phyloP scores from a whole-genome alignment of 176 grass and related monocot species.

The Bromus sterilis region DNA sequence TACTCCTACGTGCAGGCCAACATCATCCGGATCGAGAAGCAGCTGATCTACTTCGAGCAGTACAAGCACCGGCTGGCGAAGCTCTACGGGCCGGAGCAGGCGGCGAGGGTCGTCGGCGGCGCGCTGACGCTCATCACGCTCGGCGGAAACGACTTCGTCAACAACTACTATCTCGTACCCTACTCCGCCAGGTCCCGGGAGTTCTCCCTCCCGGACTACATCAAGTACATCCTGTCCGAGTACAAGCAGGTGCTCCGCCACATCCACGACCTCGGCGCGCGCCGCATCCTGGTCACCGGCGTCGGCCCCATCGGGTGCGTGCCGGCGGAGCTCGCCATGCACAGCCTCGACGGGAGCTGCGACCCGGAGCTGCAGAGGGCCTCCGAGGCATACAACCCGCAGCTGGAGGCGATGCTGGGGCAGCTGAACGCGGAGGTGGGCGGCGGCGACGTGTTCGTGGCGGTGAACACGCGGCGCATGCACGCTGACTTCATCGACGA shows the following conservation, averaged over 20 bases:
- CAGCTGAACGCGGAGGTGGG: slow-evolving; percentile 44
- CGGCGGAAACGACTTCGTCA: slow-evolving; percentile 96
- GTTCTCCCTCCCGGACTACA: slow-evolving; percentile 73
- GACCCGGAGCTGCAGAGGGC: slow-evolving; percentile 73
- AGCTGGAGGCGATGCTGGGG: slow-evolving; percentile 17
- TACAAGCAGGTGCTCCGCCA: slow-evolving; percentile 54
- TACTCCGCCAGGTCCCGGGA: slow-evolving; percentile 64
- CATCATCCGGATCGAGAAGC: slow-evolving; percentile 75
- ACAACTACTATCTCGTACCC: slow-evolving; percentile 98
- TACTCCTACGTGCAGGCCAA: slow-evolving; percentile 36
- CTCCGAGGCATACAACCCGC: slow-evolving; percentile 66
- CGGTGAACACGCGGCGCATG: slow-evolving; percentile 46
- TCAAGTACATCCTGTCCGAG: slow-evolving; percentile 62
- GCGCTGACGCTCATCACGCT: slow-evolving; percentile 67
- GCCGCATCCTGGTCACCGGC: slow-evolving; percentile 69
- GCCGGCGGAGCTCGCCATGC: slow-evolving; percentile 67
- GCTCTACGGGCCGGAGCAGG: slow-evolving; percentile 27
- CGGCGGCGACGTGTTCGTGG: slow-evolving; percentile 30
- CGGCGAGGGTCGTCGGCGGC: slow-evolving; percentile 26
- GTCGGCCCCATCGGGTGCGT: slow-evolving; percentile 80
- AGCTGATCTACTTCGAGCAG: slow-evolving; percentile 70
- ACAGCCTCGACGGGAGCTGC: slow-evolving; percentile 59
- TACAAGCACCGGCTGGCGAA: slow-evolving; percentile 57
- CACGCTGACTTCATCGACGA: slow-evolving; percentile 69
- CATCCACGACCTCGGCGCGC: slow-evolving; percentile 45